Conservation (phyloP, 345 rosid species). For the Linum lewisii region DNA sequence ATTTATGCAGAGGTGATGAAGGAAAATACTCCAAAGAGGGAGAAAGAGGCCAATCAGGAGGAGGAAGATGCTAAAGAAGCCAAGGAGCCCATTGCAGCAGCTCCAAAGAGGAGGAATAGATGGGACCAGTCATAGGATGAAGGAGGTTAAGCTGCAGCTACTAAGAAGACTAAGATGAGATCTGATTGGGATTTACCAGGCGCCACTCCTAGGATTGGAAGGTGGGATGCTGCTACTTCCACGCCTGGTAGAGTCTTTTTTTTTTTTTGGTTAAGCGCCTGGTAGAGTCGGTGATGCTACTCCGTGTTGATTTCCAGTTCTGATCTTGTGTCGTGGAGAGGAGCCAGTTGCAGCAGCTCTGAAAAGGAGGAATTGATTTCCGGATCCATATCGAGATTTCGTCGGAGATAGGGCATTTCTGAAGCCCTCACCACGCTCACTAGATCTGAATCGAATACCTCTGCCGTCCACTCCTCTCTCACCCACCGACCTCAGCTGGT, state of each 20-base stretch:
- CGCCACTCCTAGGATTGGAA: slow-evolving; percentile 67
- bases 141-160: slow-evolving; percentile 23
- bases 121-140: slow-evolving; percentile 88
- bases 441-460: too few species aligned
- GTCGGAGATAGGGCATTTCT: too few species aligned
- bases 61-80: slow-evolving; percentile 27
- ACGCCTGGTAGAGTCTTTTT: slow-evolving; percentile 77
- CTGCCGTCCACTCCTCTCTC: too few species aligned
- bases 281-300: too few species aligned
- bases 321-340: too few species aligned
- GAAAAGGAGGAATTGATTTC: too few species aligned
- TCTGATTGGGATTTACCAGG: slow-evolving; percentile 98
- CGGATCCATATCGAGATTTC: too few species aligned
- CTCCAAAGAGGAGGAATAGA: slow-evolving; percentile 70
- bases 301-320: too few species aligned
- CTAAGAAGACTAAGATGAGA: slow-evolving; percentile 53
- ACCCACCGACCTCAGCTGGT: too few species aligned
- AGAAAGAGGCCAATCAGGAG: slow-evolving; percentile 53
- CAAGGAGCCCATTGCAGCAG: slow-evolving; percentile 16
- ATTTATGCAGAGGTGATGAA: slow-evolving; percentile 77
- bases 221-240: slow-evolving; percentile 93
- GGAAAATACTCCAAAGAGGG: slow-evolving; percentile 59
- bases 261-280: too few species aligned
- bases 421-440: too few species aligned
- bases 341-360: too few species aligned